A percentile compares a stretch with the other conserved stretches of the same genome.
These are phyloP conservation scores for Strigomonas galati DNA, from an alignment of 208 protist genomes.

Conservation along the genomic window DNA sequence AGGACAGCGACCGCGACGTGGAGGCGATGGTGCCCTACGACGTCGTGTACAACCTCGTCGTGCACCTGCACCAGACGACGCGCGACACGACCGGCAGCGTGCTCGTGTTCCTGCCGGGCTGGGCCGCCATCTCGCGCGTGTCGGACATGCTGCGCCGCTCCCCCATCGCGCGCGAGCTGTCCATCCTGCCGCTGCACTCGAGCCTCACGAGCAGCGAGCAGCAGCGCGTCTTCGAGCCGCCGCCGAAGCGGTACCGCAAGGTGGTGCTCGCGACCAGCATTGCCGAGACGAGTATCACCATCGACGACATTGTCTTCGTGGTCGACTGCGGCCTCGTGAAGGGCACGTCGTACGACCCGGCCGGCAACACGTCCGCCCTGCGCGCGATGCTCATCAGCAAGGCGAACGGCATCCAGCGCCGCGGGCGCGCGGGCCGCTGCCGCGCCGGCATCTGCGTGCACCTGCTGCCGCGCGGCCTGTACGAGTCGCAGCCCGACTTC, in stretches of 20 bases:
- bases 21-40: constrained; percentile 73
- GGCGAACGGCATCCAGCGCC: constrained; percentile 85
- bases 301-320: constrained; percentile 94
- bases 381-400: constrained; percentile 75
- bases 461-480: constrained; percentile 64
- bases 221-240: constrained; percentile 86
- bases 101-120: constrained; percentile 88
- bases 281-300: constrained; percentile 96
- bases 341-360: constrained; percentile 81
- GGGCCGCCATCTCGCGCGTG: constrained; percentile 81
- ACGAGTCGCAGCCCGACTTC: constrained; percentile 88
- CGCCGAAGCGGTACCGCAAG: constrained; percentile 79
- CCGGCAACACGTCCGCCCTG: constrained; percentile 74
- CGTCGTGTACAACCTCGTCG: constrained; percentile 58
- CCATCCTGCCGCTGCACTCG: constrained; percentile 87
- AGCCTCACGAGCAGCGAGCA: constrained; percentile 87
- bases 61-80: constrained; percentile 43
- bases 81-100: constrained; percentile 60
- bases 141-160: constrained; percentile 48
- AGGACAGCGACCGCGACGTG: constrained; percentile 44
- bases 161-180: constrained; percentile 44
- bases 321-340: constrained; percentile 95
- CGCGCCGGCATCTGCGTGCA: constrained; percentile 79
- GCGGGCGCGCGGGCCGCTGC: constrained; percentile 91
- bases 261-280: constrained; percentile 96